Percentiles rank a stretch among this genome's conserved stretches.
phyloP scores from a whole-genome alignment of 306 rosid genomes.

The Ammopiptanthus mongolicus region DNA sequence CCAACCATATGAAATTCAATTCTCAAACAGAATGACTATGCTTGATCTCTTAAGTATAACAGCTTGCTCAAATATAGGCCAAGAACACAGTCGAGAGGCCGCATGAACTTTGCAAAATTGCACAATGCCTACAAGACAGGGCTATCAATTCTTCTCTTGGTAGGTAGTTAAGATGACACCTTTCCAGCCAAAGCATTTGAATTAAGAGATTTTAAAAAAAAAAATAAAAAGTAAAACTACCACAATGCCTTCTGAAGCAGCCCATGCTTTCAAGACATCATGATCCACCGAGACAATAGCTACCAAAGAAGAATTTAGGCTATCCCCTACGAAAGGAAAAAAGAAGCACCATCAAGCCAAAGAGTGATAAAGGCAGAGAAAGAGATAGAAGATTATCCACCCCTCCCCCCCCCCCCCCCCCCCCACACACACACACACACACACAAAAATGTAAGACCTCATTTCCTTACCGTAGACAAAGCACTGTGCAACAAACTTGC shows the following conservation, averaged over 20 bases:
- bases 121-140: neutral
- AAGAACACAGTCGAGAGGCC: neutral
- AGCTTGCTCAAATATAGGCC: neutral
- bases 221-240: constrained; percentile 28
- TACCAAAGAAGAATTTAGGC: constrained; percentile 83
- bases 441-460: neutral
- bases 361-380: neutral
- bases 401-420: no score
- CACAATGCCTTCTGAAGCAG: constrained; percentile 73
- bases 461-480: constrained; percentile 78
- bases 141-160: neutral
- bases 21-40: neutral
- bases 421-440: neutral
- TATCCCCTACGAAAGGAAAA: constrained; percentile 60
- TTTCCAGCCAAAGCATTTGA: neutral
- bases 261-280: constrained; percentile 81
- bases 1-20: neutral
- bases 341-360: constrained; percentile 28
- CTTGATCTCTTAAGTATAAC: neutral
- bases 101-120: neutral
- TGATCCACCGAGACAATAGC: constrained; percentile 78
- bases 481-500: constrained; percentile 86
- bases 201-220: neutral
- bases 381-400: neutral
- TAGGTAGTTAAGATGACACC: neutral